These are phyloP conservation scores for Vachellia pachyceras DNA, from an alignment of 306 rosid genomes.

Conservation along the genomic window DNA sequence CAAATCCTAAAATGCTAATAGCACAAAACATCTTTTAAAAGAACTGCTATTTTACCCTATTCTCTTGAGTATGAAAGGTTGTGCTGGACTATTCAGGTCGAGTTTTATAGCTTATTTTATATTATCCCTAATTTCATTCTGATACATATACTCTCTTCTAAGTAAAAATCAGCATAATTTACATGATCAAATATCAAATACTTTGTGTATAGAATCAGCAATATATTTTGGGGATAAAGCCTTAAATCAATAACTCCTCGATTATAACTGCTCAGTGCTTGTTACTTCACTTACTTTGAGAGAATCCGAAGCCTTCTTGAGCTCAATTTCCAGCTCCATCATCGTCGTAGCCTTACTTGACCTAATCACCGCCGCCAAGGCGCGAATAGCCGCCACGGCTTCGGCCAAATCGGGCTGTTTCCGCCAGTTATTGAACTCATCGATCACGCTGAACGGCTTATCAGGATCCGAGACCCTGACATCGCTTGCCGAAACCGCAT, in stretches of 20 bases:
- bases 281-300: constrained; percentile 59
- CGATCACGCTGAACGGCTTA: constrained; percentile 73
- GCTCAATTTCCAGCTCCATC: constrained; percentile 95
- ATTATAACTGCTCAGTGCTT: neutral
- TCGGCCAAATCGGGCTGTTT: constrained; percentile 94
- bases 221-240: neutral
- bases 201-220: neutral
- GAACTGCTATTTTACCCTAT: no score
- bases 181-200: constrained; percentile 1
- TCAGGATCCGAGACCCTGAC: constrained; percentile 18
- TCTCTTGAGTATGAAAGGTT: no score
- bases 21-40: neutral
- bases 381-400: constrained; percentile 96
- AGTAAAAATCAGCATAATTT: neutral
- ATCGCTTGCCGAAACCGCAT: constrained; percentile 13
- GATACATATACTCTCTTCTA: neutral
- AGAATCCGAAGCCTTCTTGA: constrained; percentile 90
- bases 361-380: constrained; percentile 83
- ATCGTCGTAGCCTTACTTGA: constrained; percentile 81
- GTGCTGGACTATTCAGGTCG: no score
- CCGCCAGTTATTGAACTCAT: constrained; percentile 87
- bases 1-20: neutral
- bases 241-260: neutral
- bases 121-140: no score
- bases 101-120: no score